Evolutionary conservation across 1,139 yeast genomes (phyloP), one percentile per base, ranked within the genome.

Genomic region (Suhomyces chickasaworum): DNA sequence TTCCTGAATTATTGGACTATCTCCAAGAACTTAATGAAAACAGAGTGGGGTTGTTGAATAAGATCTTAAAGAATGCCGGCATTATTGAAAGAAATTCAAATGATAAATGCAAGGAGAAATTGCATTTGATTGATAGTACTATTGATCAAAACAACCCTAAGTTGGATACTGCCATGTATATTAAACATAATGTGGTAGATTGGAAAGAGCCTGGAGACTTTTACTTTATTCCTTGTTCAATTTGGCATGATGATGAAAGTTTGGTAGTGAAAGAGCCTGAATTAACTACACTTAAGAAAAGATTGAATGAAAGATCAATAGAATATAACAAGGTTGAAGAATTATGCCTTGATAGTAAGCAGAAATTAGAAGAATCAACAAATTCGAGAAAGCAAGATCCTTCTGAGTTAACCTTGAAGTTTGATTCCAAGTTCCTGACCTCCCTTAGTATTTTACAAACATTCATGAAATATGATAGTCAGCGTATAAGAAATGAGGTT

Each of bases 231-330:
- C 97, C 98, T 1, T 84, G 96, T 34, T 84, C 91, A 29, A 86
- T 95, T 41, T 95, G 99, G 99, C 98, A 91, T 65, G 99, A 93
- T 60, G 97, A 93, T 64, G 96, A 90, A 53, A 73, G 80, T 39
- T 81, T 93, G 69, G 73, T 84, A 13, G 77, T 81, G 1, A 77
- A 78, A 16, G 84, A 80, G 35, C 78, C 78, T 1, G 93, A 89
- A 56, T 72, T 89, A 53, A 76, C 83, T 15, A 81, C 77, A 42
- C 72, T 93, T 60, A 84, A 86, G 59, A 77, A 78, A 49, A 70
- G 75, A 46, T 72, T 93, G 50, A 78, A 79, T 42, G 63, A 69
- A 39, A 72, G 85, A 5, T 71, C 78, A 40, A 57, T 69, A 7
- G 73, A 69, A 9, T 81, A 81, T 52, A 67, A 73, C 27, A 73